Conservation (phyloP, 1,284 basidiomycete genomes). For the Sanguinoderma infundibulare region DNA sequence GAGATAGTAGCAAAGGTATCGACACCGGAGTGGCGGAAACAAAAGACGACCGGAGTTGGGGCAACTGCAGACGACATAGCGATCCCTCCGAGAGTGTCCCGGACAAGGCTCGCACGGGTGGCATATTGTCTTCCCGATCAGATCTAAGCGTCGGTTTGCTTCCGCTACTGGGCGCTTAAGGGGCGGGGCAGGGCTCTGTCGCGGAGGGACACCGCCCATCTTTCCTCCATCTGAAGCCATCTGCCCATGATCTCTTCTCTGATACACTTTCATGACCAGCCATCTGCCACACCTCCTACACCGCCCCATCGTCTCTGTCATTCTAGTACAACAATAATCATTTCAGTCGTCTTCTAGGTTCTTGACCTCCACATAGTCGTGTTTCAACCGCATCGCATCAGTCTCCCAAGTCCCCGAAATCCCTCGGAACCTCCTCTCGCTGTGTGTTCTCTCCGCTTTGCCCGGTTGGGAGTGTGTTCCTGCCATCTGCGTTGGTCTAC, state of each 20-base stretch:
- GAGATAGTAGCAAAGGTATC: background rate
- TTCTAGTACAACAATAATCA: background rate
- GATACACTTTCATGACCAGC: background rate
- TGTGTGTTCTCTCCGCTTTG: background rate
- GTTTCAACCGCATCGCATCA: constrained; percentile 1
- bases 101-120: no score
- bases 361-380: background rate
- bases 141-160: background rate
- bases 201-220: no score
- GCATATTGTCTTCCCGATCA: background rate
- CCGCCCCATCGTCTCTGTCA: background rate
- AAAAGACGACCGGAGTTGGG: background rate
- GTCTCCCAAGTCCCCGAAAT: background rate
- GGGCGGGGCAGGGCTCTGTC: background rate
- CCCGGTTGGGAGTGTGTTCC: no score
- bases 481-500: no score
- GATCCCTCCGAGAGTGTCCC: no score
- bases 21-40: background rate
- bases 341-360: background rate
- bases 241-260: no score
- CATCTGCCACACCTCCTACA: background rate
- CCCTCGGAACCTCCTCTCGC: background rate
- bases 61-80: background rate
- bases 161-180: background rate
- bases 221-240: no score